Percentiles rank a stretch among this genome's conserved stretches.
These are phyloP conservation scores for Arabis hirsuta DNA, from an alignment of 345 rosid species.

Conservation along the genomic window DNA sequence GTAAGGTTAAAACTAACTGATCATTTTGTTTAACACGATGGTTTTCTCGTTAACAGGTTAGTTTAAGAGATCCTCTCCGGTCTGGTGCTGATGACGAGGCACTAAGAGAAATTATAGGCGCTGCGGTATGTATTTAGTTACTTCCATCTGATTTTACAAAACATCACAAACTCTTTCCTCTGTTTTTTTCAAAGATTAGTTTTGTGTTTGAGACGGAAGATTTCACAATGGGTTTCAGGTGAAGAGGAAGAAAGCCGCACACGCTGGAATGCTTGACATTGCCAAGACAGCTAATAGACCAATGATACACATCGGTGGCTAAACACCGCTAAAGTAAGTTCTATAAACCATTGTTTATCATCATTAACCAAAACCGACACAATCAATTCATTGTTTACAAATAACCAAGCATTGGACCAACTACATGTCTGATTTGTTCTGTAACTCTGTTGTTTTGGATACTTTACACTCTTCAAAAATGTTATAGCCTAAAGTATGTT, in stretches of 20 bases:
- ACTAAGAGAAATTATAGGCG: constrained; percentile 80
- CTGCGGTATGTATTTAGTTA: constrained; percentile 66
- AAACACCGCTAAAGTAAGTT: constrained; percentile 23
- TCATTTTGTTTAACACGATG: neutral
- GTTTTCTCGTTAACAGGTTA: constrained; percentile 59
- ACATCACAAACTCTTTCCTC: neutral
- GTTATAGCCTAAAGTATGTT: neutral
- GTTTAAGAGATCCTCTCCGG: constrained; percentile 93
- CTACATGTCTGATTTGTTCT: neutral
- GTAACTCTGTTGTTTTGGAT: neutral
- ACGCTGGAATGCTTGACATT: constrained; percentile 88
- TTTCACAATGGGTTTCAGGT: constrained; percentile 50
- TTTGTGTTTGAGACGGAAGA: constrained; percentile 14
- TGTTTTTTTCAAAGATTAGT: constrained; percentile 8
- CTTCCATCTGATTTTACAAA: constrained; percentile 15
- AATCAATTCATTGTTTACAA: neutral
- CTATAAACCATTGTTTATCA: constrained; percentile 5
- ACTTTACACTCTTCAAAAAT: neutral
- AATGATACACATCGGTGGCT: constrained; percentile 89
- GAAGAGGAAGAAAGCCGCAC: constrained; percentile 77
- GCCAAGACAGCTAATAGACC: constrained; percentile 84
- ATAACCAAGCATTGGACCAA: constrained; percentile 18
- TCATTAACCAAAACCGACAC: constrained; percentile 1
- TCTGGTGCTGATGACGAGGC: constrained; percentile 67
- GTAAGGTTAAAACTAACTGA: constrained; percentile 1